phyloP scores from a whole-genome alignment of 805 yeast species.

The Wickerhamomyces chambardii region DNA sequence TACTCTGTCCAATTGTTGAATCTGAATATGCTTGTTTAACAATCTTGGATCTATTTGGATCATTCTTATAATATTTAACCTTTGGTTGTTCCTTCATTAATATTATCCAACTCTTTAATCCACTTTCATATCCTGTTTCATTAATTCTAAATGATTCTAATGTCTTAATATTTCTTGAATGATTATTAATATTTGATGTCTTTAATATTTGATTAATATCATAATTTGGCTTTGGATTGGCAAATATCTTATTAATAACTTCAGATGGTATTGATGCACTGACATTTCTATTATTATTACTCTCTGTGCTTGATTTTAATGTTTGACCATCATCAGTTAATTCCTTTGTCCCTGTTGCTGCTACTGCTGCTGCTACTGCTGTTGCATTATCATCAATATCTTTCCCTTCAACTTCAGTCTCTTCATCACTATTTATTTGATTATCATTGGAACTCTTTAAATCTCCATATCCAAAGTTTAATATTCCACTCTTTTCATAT shows the following conservation, averaged over 20 bases:
- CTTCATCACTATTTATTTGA: too few species aligned
- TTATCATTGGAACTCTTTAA: too few species aligned
- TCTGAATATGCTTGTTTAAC: slow-evolving; percentile 61
- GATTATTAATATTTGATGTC: slow-evolving; percentile 12
- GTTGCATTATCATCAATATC: not conserved
- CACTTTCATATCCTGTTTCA: slow-evolving; percentile 40
- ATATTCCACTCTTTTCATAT: not conserved
- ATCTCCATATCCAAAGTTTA: too few species aligned
- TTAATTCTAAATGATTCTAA: slow-evolving; percentile 20
- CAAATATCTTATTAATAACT: too few species aligned
- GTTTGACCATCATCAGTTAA: not conserved
- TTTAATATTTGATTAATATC: slow-evolving; percentile 29
- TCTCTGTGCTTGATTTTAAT: too few species aligned
- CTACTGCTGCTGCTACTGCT: not conserved
- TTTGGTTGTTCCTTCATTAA: slow-evolving; percentile 61
- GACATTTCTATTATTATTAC: too few species aligned
- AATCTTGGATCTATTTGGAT: slow-evolving; percentile 27
- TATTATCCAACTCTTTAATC: slow-evolving; percentile 47
- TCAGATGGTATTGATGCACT: too few species aligned
- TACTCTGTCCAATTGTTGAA: slow-evolving; percentile 27
- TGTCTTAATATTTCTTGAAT: slow-evolving; percentile 15
- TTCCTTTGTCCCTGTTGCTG: not conserved
- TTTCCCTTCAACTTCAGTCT: too few species aligned
- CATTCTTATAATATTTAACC: slow-evolving; percentile 25
- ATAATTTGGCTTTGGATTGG: slow-evolving; percentile 3